Base-by-base conservation (phyloP, 1,284 basidiomycete species). In the Coniferiporia sulphurascens region DNA sequence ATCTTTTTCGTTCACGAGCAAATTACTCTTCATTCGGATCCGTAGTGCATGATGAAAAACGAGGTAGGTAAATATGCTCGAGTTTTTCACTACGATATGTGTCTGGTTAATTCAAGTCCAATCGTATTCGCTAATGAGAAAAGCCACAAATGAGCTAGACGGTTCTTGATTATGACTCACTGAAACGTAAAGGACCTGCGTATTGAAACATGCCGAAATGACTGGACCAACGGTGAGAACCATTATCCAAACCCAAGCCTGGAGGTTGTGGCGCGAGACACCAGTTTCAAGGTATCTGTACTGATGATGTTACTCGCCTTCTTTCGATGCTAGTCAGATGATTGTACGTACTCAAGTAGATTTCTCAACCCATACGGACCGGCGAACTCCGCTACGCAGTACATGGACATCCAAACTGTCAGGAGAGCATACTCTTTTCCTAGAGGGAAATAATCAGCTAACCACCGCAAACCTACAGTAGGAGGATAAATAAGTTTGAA, bases 1-100 rank as follows among this genome's bases (percentile, higher is more conserved):
- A 13, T 48, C 55, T 1, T 38, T 17, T 21, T 53, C 36, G 21
- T 60, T 46, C n/a, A 56, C 44, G 9, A 60, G 35, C 19, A 46
- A 19, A 22, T 57, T 51, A 22, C 51, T 53, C 44, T 75, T 76
- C 71, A 84, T 75, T 22, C 83, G 75, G 22, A 85, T 77, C 12
- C 81, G 75, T 12, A 86, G 73, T 1, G 82, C 72, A 59, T 84
- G 82, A 61, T 82, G 78, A 67, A 85, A 84, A 3, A 85, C 67
- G 6, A 84, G 73, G 63, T 85, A 62, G 19, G 77, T 75, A 8
- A 81, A 75, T 21, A 78, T 65, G 36, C 70, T 73, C 50, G 63
- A 41, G n/a, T 35, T 12, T 46, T 52, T 32, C 19, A 61, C 38
- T 1, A 53, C 15, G 6, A 58, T 48, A 17, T 50, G 55, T 7